Base-by-base conservation (phyloP, 257 asterid species). In the Haberlea rhodopensis region DNA sequence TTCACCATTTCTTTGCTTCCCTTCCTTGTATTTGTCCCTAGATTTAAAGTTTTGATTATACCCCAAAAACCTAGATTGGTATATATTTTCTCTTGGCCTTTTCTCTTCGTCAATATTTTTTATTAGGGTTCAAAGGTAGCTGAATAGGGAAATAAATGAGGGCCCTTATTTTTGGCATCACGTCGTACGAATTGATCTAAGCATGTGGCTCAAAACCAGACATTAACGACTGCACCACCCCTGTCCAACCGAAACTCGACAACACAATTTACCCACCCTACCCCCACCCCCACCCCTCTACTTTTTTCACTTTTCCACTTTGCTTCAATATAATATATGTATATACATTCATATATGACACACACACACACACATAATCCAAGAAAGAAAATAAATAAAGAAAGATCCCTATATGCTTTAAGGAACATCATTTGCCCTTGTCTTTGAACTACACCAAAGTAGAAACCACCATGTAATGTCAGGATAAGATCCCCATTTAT, bases 161-260 rank as follows among this genome's bases (percentile, higher is more conserved):
- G 55, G 40, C 8, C 63, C 49, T 10, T 34, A 28, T 6, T 19
- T 52, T 31, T 37, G 4, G 29, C 53, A 43, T 37, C 22, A 62
- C 60, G 65, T 60, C 22, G 73, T 70, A 65, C 71, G 46, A 24
- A 32, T 55, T 46, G 46, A 4, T 37, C 5, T 0, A 52, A 65
- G 72, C 10, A 64, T n/a, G 68, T 45, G 75, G 76, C 69, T n/a
- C 52, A 15, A 57, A 71, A 53, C 57, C 9, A 59, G 49, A 58
- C 73, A 73, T 16, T 60, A 60, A 67, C 75, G 52, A 75, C 11
- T 53, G 20, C n/a, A 19, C 43, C 26, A 21, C 5, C 16, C 67
- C 40, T 9, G 8, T 4, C 82, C 94, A 77, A 69, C 79, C 48
- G 26, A 20, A 40, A 61, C 45, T 81, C 75, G 92, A 85, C 89